Percentiles rank a stretch among this genome's conserved stretches.
These are phyloP conservation scores for Trichosporon ovoides DNA, from an alignment of 1,284 basidiomycete species.

Conservation along the genomic window DNA sequence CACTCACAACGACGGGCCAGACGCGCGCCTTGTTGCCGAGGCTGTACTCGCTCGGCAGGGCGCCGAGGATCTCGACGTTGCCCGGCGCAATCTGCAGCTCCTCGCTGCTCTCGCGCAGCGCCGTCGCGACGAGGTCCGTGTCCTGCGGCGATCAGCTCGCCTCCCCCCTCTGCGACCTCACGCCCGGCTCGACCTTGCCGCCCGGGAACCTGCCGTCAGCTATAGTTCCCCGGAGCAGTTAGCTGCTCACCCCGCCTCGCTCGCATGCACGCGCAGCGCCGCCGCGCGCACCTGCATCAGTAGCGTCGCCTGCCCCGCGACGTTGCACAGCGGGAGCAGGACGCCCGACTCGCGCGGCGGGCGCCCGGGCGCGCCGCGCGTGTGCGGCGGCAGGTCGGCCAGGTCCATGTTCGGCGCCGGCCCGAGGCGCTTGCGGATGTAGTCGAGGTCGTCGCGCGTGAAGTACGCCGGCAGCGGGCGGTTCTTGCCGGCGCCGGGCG, in stretches of 20 bases:
- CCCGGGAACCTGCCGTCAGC: conserved; percentile 33
- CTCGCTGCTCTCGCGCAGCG: conserved; percentile 40
- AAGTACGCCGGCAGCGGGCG: conserved; percentile 23
- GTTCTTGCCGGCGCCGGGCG: background rate
- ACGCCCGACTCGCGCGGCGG: conserved; percentile 32
- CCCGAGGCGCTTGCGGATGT: conserved; percentile 21
- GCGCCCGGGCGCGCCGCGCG: conserved; percentile 4
- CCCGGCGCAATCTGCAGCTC: conserved; percentile 31
- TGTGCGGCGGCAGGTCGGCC: conserved; percentile 28
- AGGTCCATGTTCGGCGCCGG: conserved; percentile 15
- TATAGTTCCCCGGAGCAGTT: conserved; percentile 8
- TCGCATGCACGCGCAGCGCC: conserved; percentile 36
- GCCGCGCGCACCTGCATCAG: conserved; percentile 35
- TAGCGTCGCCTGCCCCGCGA: conserved; percentile 29
- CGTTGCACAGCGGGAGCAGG: conserved; percentile 41
- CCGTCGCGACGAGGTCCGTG: conserved; percentile 27
- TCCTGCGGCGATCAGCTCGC: conserved; percentile 16
- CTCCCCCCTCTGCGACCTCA: background rate
- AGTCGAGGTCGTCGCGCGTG: conserved; percentile 22
- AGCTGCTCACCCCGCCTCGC: conserved; percentile 39
- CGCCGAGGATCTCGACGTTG: conserved; percentile 38
- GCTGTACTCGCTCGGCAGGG: conserved; percentile 36
- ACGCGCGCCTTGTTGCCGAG: conserved; percentile 41
- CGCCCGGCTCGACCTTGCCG: conserved; percentile 30
- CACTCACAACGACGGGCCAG: conserved; percentile 44